phyloP scores from a whole-genome alignment of 192 early-diverging fungal genomes.

The Coemansia asiatica region DNA sequence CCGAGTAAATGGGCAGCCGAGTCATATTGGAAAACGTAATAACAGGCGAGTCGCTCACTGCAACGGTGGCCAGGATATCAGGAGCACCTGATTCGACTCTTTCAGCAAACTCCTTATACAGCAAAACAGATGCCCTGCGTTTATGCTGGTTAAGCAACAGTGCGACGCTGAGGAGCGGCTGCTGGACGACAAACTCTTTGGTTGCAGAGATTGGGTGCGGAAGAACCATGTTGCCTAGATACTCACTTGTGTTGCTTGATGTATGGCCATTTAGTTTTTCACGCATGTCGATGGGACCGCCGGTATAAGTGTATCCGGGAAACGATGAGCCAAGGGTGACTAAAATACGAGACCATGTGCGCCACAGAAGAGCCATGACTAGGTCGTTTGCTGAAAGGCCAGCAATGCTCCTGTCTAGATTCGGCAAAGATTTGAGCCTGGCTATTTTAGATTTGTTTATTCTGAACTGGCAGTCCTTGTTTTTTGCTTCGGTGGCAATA shows the following conservation, averaged over 20 bases:
- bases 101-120: conserved; percentile 1
- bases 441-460: not conserved
- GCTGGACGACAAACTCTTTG: conserved; percentile 11
- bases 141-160: not conserved
- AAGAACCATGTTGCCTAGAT: conserved; percentile 29
- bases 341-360: conserved; percentile 22
- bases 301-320: conserved; percentile 7
- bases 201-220: conserved; percentile 8
- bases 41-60: conserved; percentile 17
- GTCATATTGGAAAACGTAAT: conserved; percentile 35
- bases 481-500: not conserved
- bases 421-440: not conserved
- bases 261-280: not conserved
- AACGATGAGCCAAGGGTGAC: conserved; percentile 9
- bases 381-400: conserved; percentile 17
- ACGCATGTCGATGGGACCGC: conserved; percentile 34
- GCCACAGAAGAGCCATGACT: conserved; percentile 38
- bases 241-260: not conserved
- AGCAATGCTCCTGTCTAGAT: not conserved
- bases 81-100: not conserved
- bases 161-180: conserved; percentile 10
- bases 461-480: not conserved
- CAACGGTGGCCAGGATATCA: conserved; percentile 11
- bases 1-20: not conserved
- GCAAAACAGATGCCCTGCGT: not conserved